Evolutionary conservation across 495 filamentous ascomycete species (phyloP).

Genomic region (Tuber borchii): DNA sequence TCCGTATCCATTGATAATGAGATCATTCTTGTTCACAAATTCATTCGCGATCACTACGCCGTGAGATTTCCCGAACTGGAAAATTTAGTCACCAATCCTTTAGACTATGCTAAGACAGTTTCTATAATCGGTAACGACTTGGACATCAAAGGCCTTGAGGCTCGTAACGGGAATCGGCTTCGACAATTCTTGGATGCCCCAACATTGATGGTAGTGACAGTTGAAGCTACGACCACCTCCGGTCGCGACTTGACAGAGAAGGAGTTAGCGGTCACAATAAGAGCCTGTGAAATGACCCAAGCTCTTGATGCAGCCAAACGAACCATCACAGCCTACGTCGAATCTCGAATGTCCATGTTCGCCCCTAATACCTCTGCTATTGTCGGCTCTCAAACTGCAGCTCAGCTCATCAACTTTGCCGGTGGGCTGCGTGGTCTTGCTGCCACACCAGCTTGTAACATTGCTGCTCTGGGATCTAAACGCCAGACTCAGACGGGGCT

Average conservation of each 20-base stretch:
- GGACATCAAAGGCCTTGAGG: conserved; percentile 71
- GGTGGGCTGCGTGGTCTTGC: conserved; percentile 83
- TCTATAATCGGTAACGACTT: conserved; percentile 90
- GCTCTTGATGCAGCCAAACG: conserved; percentile 80
- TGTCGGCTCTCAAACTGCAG: conserved; percentile 89
- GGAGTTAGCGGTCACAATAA: conserved; percentile 66
- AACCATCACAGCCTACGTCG: conserved; percentile 86
- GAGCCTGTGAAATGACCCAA: conserved; percentile 80
- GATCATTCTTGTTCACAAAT: conserved; percentile 89
- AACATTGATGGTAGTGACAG: conserved; percentile 88
- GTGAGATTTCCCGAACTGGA: conserved; percentile 93
- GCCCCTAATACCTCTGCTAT: conserved; percentile 91
- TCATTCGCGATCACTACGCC: conserved; percentile 90
- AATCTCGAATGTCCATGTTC: conserved; percentile 93
- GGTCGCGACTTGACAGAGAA: conserved; percentile 67
- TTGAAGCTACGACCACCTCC: conserved; percentile 83
- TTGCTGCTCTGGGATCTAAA: conserved; percentile 82
- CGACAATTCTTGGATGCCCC: conserved; percentile 78
- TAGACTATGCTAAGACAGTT: conserved; percentile 94
- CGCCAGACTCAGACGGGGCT: conserved; percentile 75
- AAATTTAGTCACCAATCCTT: conserved; percentile 78
- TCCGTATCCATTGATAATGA: conserved; percentile 87
- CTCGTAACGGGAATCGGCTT: conserved; percentile 66
- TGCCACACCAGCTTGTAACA: conserved; percentile 86
- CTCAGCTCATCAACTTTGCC: conserved; percentile 87